phyloP scores from a whole-genome alignment of 2,329 filamentous ascomycete genomes.

The Ophiostoma sp. region DNA sequence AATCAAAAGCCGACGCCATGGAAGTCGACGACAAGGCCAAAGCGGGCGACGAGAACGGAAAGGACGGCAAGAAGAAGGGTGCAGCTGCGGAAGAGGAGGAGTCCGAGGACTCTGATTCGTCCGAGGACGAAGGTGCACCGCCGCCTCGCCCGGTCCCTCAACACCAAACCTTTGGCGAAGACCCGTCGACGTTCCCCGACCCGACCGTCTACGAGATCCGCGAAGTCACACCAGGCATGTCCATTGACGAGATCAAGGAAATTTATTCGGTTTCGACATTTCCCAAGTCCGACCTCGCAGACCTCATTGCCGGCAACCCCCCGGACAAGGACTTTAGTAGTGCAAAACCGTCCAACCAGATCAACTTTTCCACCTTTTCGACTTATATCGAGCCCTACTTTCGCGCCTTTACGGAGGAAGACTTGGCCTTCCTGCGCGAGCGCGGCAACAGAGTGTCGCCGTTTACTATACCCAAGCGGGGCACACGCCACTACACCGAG shows the following conservation, averaged over 20 bases:
- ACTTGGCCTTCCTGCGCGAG: slow-evolving; percentile 87
- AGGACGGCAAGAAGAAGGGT: slow-evolving; percentile 32
- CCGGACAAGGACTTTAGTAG: slow-evolving; percentile 95
- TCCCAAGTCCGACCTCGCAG: slow-evolving; percentile 70
- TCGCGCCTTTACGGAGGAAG: slow-evolving; percentile 82
- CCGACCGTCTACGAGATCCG: slow-evolving; percentile 93
- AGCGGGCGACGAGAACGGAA: slow-evolving; percentile 31
- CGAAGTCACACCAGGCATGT: slow-evolving; percentile 66
- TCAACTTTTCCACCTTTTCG: slow-evolving; percentile 89
- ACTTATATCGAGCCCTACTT: slow-evolving; percentile 90
- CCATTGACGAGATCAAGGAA: slow-evolving; percentile 75
- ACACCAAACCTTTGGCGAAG: slow-evolving; percentile 83
- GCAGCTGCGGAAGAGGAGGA: not conserved
- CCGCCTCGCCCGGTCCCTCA: slow-evolving; percentile 63
- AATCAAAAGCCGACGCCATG: slow-evolving; percentile 51
- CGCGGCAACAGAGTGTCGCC: slow-evolving; percentile 76
- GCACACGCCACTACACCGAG: slow-evolving; percentile 79
- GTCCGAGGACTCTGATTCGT: slow-evolving; percentile 35
- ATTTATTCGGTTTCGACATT: slow-evolving; percentile 85
- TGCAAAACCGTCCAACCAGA: slow-evolving; percentile 88
- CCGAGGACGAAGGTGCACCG: slow-evolving; percentile 55
- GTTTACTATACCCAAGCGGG: slow-evolving; percentile 80
- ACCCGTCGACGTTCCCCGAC: slow-evolving; percentile 85
- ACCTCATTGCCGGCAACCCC: slow-evolving; percentile 80
- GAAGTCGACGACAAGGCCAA: slow-evolving; percentile 53